Evolutionary conservation across 805 yeast genomes (phyloP).

Genomic region (Nakazawaea populi): DNA sequence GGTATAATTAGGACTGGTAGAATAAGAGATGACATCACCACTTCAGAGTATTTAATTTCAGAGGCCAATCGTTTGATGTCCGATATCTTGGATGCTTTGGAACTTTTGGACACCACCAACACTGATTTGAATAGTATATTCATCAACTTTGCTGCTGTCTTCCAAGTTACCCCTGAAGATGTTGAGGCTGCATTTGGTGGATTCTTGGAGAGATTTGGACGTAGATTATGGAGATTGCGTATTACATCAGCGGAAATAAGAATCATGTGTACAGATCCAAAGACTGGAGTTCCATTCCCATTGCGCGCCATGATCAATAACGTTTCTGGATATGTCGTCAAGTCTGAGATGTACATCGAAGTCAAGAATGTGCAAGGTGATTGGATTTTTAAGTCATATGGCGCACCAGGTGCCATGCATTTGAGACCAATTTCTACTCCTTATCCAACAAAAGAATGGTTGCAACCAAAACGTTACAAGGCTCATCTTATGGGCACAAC

Average conservation of each 20-base stretch:
- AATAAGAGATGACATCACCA: slow-evolving; percentile 86
- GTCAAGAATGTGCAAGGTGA: slow-evolving; percentile 88
- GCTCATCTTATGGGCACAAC: slow-evolving; percentile 99
- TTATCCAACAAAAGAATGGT: slow-evolving; percentile 95
- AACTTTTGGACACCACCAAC: slow-evolving; percentile 88
- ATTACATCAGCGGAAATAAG: slow-evolving; percentile 97
- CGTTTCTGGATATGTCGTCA: slow-evolving; percentile 95
- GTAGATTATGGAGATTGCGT: slow-evolving; percentile 93
- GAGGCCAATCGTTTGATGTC: slow-evolving; percentile 96
- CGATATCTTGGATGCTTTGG: slow-evolving; percentile 91
- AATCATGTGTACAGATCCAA: slow-evolving; percentile 88
- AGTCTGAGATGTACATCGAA: slow-evolving; percentile 91
- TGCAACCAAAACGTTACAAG: slow-evolving; percentile 97
- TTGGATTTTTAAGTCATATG: slow-evolving; percentile 95
- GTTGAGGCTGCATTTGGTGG: slow-evolving; percentile 98
- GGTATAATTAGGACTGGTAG: slow-evolving; percentile 97
- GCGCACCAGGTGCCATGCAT: slow-evolving; percentile 96
- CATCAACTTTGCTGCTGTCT: slow-evolving; percentile 93
- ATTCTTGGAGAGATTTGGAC: slow-evolving; percentile 94
- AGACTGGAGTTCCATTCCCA: slow-evolving; percentile 87
- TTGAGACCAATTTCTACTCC: slow-evolving; percentile 93
- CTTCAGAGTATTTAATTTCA: slow-evolving; percentile 89
- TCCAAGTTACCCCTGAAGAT: slow-evolving; percentile 90
- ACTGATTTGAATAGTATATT: slow-evolving; percentile 96
- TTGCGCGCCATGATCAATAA: slow-evolving; percentile 94